Base-by-base conservation (phyloP, 768 basidiomycete species). In the Polyporus arcularius region DNA sequence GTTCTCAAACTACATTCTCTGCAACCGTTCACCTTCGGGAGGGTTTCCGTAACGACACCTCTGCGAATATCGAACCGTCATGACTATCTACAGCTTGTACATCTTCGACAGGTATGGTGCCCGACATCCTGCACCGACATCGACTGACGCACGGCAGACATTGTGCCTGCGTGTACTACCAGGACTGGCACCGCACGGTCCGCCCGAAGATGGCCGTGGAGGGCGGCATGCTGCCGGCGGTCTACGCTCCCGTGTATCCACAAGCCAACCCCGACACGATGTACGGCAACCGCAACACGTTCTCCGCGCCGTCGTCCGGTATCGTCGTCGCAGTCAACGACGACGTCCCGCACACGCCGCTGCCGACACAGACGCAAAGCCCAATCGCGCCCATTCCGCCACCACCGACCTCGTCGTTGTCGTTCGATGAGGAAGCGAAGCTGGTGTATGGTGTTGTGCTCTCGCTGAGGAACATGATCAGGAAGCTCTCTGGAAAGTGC, bases 371-470 rank as follows among this genome's bases (percentile, higher is more conserved):
- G 48, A 28, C 48, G 16, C 61, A 48, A 32, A 54, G 74, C 21
- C 72, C 79, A 30, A 56, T 74, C 14, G 72, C 79, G 21, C 72
- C 80, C 53, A 55, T 77, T 16, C 68, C 73, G 0, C 67, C 73
- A 28, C 65, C 77, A n/a, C 76, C 80, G 10, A 83, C 77, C 62
- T 79, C 85, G 4, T 85, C 83, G 16, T 78, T 99, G 18, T 80
- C 96, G 6, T 98, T 99, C 67, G 97, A 99, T 70, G 97, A 99
- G 73, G 96, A 99, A 74, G 89, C 89, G 1, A 99, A 99, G 72
- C 82, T 99, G 62, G 96, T 99, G 0, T 99, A 98, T 72, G 97
- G 97, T 57, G 92, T 99, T 55, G 81, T 98, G 14, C 79, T 98
- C 45, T 95, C 93, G 7, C 71, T 99, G 67, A 78, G 94, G 56